Percentiles rank a stretch among this genome's conserved stretches.
phyloP scores from a whole-genome alignment of 495 filamentous ascomycete species.

The Aspergillus mulundensis region DNA sequence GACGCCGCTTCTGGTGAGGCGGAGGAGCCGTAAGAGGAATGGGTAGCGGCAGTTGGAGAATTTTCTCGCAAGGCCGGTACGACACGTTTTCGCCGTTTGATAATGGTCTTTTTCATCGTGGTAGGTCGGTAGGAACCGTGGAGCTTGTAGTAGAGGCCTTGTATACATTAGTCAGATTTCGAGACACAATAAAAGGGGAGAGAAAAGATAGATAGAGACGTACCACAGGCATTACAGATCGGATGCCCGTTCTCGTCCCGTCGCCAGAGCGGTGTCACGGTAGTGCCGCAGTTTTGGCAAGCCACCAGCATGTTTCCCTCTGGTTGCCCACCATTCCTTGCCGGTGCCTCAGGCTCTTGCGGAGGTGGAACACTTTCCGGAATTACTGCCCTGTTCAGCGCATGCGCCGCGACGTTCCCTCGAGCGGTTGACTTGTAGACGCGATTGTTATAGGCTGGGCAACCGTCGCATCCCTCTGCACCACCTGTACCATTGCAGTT shows the following conservation, averaged over 20 bases:
- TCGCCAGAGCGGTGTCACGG: slow-evolving; percentile 93
- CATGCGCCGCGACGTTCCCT: slow-evolving; percentile 27
- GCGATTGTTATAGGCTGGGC: slow-evolving; percentile 95
- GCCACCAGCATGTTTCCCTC: slow-evolving; percentile 78
- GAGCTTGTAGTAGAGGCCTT: slow-evolving; percentile 95
- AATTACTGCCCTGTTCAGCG: slow-evolving; percentile 28
- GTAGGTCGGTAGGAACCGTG: slow-evolving; percentile 90
- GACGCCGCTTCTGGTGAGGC: slow-evolving; percentile 40
- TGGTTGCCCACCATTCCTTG: slow-evolving; percentile 21
- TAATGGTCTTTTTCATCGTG: slow-evolving; percentile 95
- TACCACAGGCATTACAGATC: slow-evolving; percentile 98
- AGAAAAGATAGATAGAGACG: slow-evolving; percentile 26
- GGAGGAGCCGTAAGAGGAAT: slow-evolving; percentile 44
- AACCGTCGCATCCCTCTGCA: slow-evolving; percentile 92
- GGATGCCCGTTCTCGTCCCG: slow-evolving; percentile 93
- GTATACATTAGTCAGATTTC: slow-evolving; percentile 15
- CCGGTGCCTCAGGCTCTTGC: slow-evolving; percentile 20
- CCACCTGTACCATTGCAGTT: slow-evolving; percentile 96
- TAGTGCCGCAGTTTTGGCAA: slow-evolving; percentile 96
- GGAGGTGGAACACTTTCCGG: slow-evolving; percentile 23
- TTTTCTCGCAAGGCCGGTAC: slow-evolving; percentile 72
- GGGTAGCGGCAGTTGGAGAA: slow-evolving; percentile 38
- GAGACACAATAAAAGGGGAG: not conserved
- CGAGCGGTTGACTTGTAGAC: slow-evolving; percentile 71
- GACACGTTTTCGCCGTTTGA: slow-evolving; percentile 93